A percentile compares a stretch with the other conserved stretches of the same genome.
phyloP scores from a whole-genome alignment of 345 rosid species.

The Aethionema arabicum region DNA sequence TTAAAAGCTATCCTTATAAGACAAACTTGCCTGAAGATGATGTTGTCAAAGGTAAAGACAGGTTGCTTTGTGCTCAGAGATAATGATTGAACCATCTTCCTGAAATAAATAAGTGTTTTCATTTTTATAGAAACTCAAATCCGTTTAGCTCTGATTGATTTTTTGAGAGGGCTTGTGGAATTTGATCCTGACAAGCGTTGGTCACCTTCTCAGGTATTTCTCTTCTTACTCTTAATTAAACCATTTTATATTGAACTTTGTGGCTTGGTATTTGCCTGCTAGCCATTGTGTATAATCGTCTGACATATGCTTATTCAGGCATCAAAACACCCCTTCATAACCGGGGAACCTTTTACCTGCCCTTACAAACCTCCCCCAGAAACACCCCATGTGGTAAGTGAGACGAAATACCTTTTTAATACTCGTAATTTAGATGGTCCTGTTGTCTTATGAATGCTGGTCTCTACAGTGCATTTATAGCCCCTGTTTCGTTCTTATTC shows the following conservation, averaged over 20 bases:
- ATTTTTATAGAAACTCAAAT: conserved; percentile 54
- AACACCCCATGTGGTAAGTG: conserved; percentile 82
- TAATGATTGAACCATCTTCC: conserved; percentile 6
- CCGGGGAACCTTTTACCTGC: conserved; percentile 94
- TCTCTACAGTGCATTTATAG: conserved; percentile 3
- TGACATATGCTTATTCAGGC: conserved; percentile 57
- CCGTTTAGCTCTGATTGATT: conserved; percentile 81
- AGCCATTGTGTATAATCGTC: conserved; percentile 2
- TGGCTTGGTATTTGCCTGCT: conserved; percentile 18
- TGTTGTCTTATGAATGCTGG: neutral
- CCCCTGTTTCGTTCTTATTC: conserved; percentile 9
- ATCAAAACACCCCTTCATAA: conserved; percentile 94
- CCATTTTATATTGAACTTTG: neutral
- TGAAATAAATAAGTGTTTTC: conserved; percentile 22
- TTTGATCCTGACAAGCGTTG: conserved; percentile 96
- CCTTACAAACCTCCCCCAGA: conserved; percentile 87
- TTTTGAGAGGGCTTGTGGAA: conserved; percentile 84
- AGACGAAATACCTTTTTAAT: conserved; percentile 21
- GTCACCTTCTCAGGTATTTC: conserved; percentile 80
- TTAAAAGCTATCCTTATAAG: conserved; percentile 65
- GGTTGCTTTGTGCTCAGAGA: neutral
- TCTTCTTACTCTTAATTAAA: neutral
- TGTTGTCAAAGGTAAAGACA: conserved; percentile 55
- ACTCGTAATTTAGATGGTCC: conserved; percentile 12
- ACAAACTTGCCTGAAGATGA: conserved; percentile 72